These are phyloP conservation scores for Alternaria hordeiaustralica DNA, from an alignment of 2,329 filamentous ascomycete species.

Conservation along the genomic window DNA sequence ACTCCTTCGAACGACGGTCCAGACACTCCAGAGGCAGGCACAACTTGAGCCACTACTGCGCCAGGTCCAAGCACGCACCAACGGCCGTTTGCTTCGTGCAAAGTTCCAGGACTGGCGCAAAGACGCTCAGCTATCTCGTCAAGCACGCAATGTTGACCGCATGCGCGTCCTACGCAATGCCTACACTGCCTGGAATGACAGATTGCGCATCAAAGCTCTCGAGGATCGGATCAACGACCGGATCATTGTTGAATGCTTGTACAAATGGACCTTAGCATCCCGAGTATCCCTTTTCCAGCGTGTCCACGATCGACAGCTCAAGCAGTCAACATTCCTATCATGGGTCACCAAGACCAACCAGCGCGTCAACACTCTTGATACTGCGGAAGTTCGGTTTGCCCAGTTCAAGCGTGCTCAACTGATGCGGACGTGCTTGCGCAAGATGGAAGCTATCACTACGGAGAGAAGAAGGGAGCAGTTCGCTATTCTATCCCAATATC, in stretches of 20 bases:
- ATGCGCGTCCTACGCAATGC: slow-evolving; percentile 62
- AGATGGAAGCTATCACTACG: slow-evolving; percentile 34
- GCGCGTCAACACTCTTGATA: slow-evolving; percentile 34
- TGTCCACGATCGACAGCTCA: slow-evolving; percentile 41
- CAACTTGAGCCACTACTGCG: slow-evolving; percentile 53
- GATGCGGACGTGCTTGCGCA: slow-evolving; percentile 33
- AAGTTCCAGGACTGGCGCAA: slow-evolving; percentile 59
- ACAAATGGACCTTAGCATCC: slow-evolving; percentile 66
- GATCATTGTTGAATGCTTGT: slow-evolving; percentile 62
- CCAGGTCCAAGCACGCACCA: slow-evolving; percentile 53
- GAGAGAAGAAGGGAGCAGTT: slow-evolving; percentile 38
- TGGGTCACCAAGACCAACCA: slow-evolving; percentile 41
- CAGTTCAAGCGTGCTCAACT: slow-evolving; percentile 40
- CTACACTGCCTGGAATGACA: slow-evolving; percentile 69
- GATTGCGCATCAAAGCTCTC: slow-evolving; percentile 61
- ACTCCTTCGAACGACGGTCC: slow-evolving; percentile 32
- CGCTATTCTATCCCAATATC: slow-evolving; percentile 51
- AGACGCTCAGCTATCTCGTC: slow-evolving; percentile 49
- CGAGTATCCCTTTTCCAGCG: slow-evolving; percentile 51
- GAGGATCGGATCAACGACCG: slow-evolving; percentile 62
- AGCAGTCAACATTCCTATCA: slow-evolving; percentile 30
- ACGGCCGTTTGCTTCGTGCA: slow-evolving; percentile 54
- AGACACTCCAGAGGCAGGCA: slow-evolving; percentile 46
- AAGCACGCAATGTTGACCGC: slow-evolving; percentile 59
- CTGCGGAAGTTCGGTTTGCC: slow-evolving; percentile 39